Evolutionary conservation across 352 stramenopile species (phyloP).

Genomic region (Phytophthora podocarpi): DNA sequence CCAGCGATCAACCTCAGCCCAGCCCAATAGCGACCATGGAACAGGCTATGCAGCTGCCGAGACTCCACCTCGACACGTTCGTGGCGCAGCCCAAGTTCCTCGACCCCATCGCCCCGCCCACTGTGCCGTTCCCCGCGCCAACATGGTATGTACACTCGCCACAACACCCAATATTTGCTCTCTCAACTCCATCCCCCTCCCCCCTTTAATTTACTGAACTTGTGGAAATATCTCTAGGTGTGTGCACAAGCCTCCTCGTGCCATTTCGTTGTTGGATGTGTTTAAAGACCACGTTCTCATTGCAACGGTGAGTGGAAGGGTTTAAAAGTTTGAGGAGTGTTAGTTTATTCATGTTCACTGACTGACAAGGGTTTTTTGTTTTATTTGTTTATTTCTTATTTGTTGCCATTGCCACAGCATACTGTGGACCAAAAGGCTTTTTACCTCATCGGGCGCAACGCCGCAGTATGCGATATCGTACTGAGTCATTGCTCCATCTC

Average conservation of each 20-base stretch:
- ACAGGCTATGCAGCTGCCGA: conserved; percentile 65
- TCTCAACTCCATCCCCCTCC: not conserved
- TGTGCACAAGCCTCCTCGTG: conserved; percentile 53
- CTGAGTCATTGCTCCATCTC: conserved; percentile 87
- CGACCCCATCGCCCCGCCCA: conserved; percentile 65
- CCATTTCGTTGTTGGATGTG: conserved; percentile 75
- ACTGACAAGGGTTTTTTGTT: too few species aligned
- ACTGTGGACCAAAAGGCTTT: conserved; percentile 79
- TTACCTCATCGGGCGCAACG: conserved; percentile 81
- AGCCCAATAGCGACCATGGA: conserved; percentile 50
- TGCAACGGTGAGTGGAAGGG: conserved; percentile 52
- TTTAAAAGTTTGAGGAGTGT: not conserved
- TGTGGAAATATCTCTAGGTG: conserved; percentile 30
- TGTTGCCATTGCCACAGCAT: conserved; percentile 59
- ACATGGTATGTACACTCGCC: conserved; percentile 59
- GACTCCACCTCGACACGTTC: conserved; percentile 68
- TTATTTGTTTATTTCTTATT: not conserved
- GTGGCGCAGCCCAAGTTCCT: conserved; percentile 65
- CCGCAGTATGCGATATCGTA: conserved; percentile 78
- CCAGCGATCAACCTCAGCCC: too few species aligned
- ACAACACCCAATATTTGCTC: conserved; percentile 11
- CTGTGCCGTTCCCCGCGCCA: conserved; percentile 67
- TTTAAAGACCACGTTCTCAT: conserved; percentile 86
- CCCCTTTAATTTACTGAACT: conserved; percentile 1
- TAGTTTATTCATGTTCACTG: not conserved